Evolutionary conservation across 495 filamentous ascomycete species (phyloP), one percentile per base, ranked within the genome.

Genomic region (Penicillium coffeae): DNA sequence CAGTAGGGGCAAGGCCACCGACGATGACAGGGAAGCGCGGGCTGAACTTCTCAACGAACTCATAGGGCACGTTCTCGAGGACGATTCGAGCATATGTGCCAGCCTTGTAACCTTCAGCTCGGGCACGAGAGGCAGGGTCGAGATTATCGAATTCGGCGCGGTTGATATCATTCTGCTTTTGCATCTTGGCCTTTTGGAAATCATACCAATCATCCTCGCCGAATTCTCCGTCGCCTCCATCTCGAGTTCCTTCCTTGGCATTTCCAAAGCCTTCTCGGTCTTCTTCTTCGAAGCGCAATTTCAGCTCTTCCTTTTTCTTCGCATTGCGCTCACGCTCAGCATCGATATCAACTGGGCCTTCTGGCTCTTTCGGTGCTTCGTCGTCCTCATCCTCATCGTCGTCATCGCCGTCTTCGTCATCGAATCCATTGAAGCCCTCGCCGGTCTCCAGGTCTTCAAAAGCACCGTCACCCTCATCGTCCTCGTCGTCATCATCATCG

Each of bases 121-220:
- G 76, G 10, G 84, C 77, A 36, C 93, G 79, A 37, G 90, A 87
- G 21, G 73, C 70, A 42, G 89, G 87, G 55, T 97, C 93, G 9
- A 97, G 79, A 15, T 78, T 69, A 34, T 90, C 89, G 58, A 95
- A 94, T 55, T 97, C 93, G 39, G 87, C 80, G 52, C 89, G 88
- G 71, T 98, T 98, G 76, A 98, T 95, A 48, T 88, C 83, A 38
- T 89, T 74, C 64, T 97, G 94, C 70, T 95, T 96, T 65, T 96
- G 87, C 50, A 97, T 79, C 56, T 86, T 79, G 19, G 94, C 90
- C 65, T 98, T 98, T 60, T 98, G 94, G 19, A 88, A 78, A 61
- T 97, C 91, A 63, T 97, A 97, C 94, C 94, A 98, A 36, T 97
- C 89, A 58, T 98, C 93, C 68, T 97, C 91, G 25, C 89, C 94